Percentiles rank a stretch among this genome's conserved stretches.
phyloP scores from a whole-genome alignment of 352 stramenopile species.

The Phytophthora vignae region DNA sequence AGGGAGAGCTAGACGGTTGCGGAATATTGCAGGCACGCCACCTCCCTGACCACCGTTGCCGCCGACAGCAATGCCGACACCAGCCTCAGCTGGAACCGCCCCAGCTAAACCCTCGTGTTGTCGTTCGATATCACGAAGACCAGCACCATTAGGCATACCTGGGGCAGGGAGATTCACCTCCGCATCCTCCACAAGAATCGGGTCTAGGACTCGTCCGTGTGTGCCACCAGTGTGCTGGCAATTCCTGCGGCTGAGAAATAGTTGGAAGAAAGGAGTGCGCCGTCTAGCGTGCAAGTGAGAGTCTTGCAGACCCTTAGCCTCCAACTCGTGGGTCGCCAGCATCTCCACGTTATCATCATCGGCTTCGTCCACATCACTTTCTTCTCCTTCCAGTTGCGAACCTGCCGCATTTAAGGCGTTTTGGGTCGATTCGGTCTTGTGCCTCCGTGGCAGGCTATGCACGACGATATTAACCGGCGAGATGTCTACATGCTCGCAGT shows the following conservation, averaged over 20 bases:
- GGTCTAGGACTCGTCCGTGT: conserved; percentile 15
- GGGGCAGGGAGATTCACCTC: conserved; percentile 27
- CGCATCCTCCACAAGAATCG: conserved; percentile 16
- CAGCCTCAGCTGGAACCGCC: conserved; percentile 17
- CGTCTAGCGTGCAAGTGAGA: conserved; percentile 7
- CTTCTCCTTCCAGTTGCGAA: conserved; percentile 14
- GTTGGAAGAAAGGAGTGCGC: conserved; percentile 40
- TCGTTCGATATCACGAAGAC: conserved; percentile 14
- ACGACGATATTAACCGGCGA: conserved; percentile 68
- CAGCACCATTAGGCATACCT: conserved; percentile 24
- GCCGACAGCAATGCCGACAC: neutral
- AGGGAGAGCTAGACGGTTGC: conserved; percentile 27
- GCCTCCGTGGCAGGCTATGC: conserved; percentile 10
- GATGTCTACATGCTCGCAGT: conserved; percentile 59
- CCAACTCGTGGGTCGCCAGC: conserved; percentile 5
- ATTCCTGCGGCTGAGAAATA: conserved; percentile 48
- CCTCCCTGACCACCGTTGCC: conserved; percentile 15
- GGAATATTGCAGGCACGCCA: conserved; percentile 18
- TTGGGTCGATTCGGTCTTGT: neutral
- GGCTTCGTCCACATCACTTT: conserved; percentile 21
- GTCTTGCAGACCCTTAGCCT: conserved; percentile 4
- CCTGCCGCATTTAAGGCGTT: neutral
- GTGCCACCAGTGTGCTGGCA: conserved; percentile 19
- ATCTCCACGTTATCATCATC: conserved; percentile 26
- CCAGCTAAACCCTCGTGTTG: conserved; percentile 25